Evolutionary conservation across 148 eudicot species (phyloP), one percentile per base, ranked within the genome.

Genomic region (Arbutus unedo): DNA sequence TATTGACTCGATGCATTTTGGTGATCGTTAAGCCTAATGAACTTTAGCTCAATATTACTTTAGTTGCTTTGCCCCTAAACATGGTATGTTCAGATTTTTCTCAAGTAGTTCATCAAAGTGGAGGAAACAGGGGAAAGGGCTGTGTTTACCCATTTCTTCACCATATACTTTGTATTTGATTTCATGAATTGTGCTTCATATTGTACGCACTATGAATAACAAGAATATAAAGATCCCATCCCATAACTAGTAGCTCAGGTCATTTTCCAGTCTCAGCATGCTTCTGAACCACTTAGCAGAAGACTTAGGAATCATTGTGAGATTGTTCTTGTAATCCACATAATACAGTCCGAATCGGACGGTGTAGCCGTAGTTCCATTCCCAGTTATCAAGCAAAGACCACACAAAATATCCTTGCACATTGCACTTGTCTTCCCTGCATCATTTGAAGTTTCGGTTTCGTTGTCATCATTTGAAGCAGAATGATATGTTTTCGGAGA

Each of bases 341-440:
- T 89, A 94, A 82, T 97, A 97, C 43, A 97, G 87, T 51, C 99
- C 98, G 72, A 94, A 97, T 23, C 99, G 86, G 18, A 88, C 92
- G 0, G 93, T 91, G 76, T 92, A 97, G 1, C 99, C 99, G 5
- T 53, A 81, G 81, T 94, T 94, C 99, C 98, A 97, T 79, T 97
- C 99, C 99, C 98, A 94, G 86, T 97, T 97, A 86, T 97, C 99
- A 2, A 97, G 92, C 91, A 97, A 89, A 4, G 99, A 94, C 99
- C 99, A 97, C 31, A 91, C 92, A 54, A 94, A 97, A 82, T 97
- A 97, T n/a, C 98, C 98, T 38, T 90, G 89, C 82, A 97, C 91
- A 44, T 97, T 87, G 55, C 98, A 94, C 2, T 86, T 84, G 25
- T 97, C 98, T 86, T 93, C 85, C 95, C 99, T 97, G 95, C 86